phyloP scores from a whole-genome alignment of 2,329 filamentous ascomycete genomes.

The Pleoardoris graminearum region DNA sequence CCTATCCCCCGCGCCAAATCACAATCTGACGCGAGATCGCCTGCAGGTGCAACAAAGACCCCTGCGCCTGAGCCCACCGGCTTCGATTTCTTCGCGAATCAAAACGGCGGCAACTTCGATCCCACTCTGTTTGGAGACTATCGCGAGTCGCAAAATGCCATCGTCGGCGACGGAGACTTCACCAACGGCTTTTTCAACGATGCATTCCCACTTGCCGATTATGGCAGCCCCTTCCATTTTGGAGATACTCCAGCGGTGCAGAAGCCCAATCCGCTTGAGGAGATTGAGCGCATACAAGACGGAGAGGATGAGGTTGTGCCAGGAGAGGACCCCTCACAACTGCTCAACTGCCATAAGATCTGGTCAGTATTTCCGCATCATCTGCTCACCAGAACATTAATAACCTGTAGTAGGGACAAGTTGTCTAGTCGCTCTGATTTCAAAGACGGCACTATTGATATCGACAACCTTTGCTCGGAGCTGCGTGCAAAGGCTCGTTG shows the following conservation, averaged over 20 bases:
- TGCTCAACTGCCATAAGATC: conserved; percentile 86
- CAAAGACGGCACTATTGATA: conserved; percentile 87
- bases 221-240: conserved; percentile 80
- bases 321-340: conserved; percentile 61
- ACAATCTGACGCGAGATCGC: conserved; percentile 47
- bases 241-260: conserved; percentile 49
- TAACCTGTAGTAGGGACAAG: conserved; percentile 74
- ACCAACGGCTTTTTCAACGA: conserved; percentile 72
- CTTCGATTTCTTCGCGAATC: conserved; percentile 75
- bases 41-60: conserved; percentile 42
- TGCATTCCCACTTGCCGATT: conserved; percentile 75
- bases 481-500: conserved; percentile 95
- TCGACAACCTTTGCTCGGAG: conserved; percentile 89
- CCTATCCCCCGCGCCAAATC: conserved; percentile 56
- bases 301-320: conserved; percentile 68
- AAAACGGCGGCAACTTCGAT: conserved; percentile 86
- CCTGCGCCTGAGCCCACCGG: conserved; percentile 46
- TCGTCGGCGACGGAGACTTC: conserved; percentile 70
- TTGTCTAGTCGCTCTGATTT: conserved; percentile 85
- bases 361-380: conserved; percentile 65
- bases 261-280: conserved; percentile 69
- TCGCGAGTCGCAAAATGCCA: conserved; percentile 83
- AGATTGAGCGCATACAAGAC: conserved; percentile 76
- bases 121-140: conserved; percentile 91
- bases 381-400: conserved; percentile 25